Evolutionary conservation across 495 filamentous ascomycete species (phyloP), one percentile per base, ranked within the genome.

Genomic region (Penicillium canescens): DNA sequence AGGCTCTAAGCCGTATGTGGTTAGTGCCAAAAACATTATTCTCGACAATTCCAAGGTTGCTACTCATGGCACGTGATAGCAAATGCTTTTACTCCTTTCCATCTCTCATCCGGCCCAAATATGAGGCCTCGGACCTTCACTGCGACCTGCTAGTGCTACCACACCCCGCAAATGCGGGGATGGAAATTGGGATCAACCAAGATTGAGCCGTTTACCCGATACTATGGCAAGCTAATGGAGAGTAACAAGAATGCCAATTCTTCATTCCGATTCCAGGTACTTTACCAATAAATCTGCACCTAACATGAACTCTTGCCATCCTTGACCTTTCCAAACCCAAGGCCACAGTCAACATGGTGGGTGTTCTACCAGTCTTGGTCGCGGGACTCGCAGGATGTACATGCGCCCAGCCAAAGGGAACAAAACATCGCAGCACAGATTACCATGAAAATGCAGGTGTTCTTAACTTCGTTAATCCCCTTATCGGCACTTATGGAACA

Each of bases 401-500:
- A 31, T 45, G n/a, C 28, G 50, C 49, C 18, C 50, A 47, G 4
- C 51, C 54, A 24, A 53, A 38, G 8, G n/a, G 31, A 7, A 10
- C 18, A 18, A 16, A 10, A 0, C 38, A 16, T 7, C 28, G 7
- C 6, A 12, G 12, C 2, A 20, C 13, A 23, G 28, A 46, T 6
- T 65, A 62, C 12, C 56, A 65, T 35, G 31, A 42, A 0, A 39
- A 59, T 38, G 42, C 43, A 1, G 62, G 59, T 1, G 59, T 65
- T 2, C 59, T 65, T 8, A 8, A 62, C 10, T 46, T 55, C 16
- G 64, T 65, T 43, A 60, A 67, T 18, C 64, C 61, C 9, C 39
- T 55, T 10, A 67, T 67, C n/a, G 64, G 64, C 9, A 67, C 61
- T 0, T 60, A 62, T 23, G 64, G 64, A 1, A 42, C 49, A 0